Base-by-base conservation (phyloP, 2,329 filamentous ascomycete species). In the Rhynchosporium graminicola region DNA sequence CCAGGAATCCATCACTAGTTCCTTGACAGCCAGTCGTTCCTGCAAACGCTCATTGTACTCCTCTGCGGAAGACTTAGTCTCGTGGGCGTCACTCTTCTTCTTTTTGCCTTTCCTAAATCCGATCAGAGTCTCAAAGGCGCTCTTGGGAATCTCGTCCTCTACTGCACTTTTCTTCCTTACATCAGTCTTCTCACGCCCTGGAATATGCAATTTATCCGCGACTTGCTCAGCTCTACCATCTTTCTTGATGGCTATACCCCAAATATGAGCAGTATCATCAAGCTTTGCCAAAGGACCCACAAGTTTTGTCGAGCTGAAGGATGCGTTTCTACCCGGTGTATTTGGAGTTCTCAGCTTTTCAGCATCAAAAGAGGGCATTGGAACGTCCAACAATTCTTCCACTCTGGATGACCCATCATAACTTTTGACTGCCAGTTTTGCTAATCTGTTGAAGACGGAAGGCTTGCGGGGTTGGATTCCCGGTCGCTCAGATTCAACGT, bases 1-100 rank as follows among this genome's bases (percentile, higher is more conserved):
- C 69, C 69, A 71, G 20, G 66, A 67, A 50, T 69, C 63, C 63
- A 68, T 66, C 36, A 68, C 64, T 40, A 65, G 20, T 54, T 69
- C 62, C 57, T 71, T 68, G 55, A 66, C 57, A 28, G 60, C 62
- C 46, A 68, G 2, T 15, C 64, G 63, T 8, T 68, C 64, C 59
- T 68, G 38, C n/a, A 67, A 63, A 3, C 55, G 50, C 38, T 67
- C 46, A 48, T 66, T 46, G 45, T 67, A 68, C 47, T 69, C 63
- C 9, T 67, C 65, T 10, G 63, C 66, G 12, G 63, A 62, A 28
- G 45, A 61, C 15, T 63, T 62, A 5, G 57, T 43, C 15, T 65
- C 54, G 4, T 62, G 36, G 12, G 50, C 38, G 13, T 55, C 57
- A 15, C 20, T 13, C 28, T 64, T 63, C n/a, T 64, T 63, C 54